Base-by-base conservation (phyloP, 805 yeast genomes). In the Ogataea zsoltii region DNA sequence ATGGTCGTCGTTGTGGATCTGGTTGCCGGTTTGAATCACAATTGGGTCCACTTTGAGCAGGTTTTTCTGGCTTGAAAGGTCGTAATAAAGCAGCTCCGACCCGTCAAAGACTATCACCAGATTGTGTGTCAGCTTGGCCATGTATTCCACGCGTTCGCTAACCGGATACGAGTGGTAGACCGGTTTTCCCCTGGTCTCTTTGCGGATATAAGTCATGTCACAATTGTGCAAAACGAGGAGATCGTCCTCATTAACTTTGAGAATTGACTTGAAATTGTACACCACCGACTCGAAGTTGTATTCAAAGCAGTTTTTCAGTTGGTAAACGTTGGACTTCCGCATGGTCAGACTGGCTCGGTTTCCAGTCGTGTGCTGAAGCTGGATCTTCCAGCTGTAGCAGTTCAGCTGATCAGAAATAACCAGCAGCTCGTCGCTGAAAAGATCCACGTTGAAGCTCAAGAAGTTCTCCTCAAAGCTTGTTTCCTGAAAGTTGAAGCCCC, bases 361-460 rank as follows among this genome's bases (percentile, higher is more conserved):
- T 11, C n/a, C 13, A 6, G 31, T 12, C 31, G 28, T n/a, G 16
- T 39, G 28, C 9, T 46, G 49, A 7, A 51, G 7, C 7, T 42
- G 42, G 7, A 66, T 17, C 28, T 61, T 63, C 69, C 69, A 66
- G 11, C 68, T 62, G 46, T 67, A 68, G 43, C 65, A 60, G 45
- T 65, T 66, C 14, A 67, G 43, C 13, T 49, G 48, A 44, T 64
- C 62, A 5, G 69, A 63, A 11, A 65, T 45, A 1, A 66, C 68
- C 9, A 66, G 39, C 13, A 68, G 42, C 41, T 60, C 62, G 45
- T 65, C 63, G 12, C 48, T 50, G 39, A 46, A 48, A 2, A 51
- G 15, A 43, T 67, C 69, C 9, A 66, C 21, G 41, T 65, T 63
- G 44, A 66, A 51, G 32, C 47, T 44, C 11, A 66, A 30, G 31